Evolutionary conservation across 768 basidiomycete species (phyloP), one percentile per base, ranked within the genome.

Genomic region (Suillus lakei): DNA sequence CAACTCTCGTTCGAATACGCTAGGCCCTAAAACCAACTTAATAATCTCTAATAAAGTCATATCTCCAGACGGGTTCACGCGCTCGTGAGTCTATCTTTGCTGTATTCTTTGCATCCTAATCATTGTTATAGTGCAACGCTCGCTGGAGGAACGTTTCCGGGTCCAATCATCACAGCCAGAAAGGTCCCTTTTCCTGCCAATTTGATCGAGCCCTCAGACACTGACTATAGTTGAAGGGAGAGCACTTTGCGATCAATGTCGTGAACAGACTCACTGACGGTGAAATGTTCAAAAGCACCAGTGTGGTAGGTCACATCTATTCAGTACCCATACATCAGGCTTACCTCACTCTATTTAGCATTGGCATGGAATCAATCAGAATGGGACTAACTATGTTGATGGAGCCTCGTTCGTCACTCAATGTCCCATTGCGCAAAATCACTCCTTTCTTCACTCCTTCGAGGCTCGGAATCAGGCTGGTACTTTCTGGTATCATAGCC

Each of bases 41-140:
- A 70, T 73, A n/a, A 78, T 85, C 34, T 73, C 75, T 6, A 85
- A 84, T 69, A 68, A 67, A 30, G 54, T 67, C 32, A 79, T 86
- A 60, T 66, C 81, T 28, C 85, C 86, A 4, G 86, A 86, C 77
- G 84, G 86, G 23, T 85, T 83, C 65, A 67, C 67, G 58, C 78
- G 84, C 65, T 78, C 80, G 82, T 82, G 58, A 30, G 82, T 74
- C 41, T 41, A 26, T 30, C 4, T 58, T n/a, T 59, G 3, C 26
- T 30, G 36, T 21, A 21, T 39, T 28, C 1, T n/a, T 58, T 21
- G 26, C 30, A 30, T 36, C 5, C 23, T 59, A n/a, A 39, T 59
- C 18, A 34, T 53, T 32, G 15, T 28, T 55, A 39, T 13, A 80
- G 79, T 23, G 71, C 80, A 5, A 79, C 80, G 5, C 69, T 83